A percentile compares a stretch with the other conserved stretches of the same genome.
These are phyloP conservation scores for Pulveroboletus sp. DNA, from an alignment of 768 basidiomycete species.

Conservation along the genomic window DNA sequence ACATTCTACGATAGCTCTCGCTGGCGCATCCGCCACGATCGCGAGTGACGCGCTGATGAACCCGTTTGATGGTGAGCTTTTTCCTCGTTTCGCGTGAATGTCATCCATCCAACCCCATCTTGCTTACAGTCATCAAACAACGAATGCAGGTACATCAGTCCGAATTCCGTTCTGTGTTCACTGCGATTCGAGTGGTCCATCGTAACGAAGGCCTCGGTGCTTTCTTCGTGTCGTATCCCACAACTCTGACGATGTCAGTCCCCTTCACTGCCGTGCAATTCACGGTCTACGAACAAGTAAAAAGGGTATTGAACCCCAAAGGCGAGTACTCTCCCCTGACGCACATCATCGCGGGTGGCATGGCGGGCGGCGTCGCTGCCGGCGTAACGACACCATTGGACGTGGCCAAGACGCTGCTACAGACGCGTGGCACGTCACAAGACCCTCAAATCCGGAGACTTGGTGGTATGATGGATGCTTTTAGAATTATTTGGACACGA, in stretches of 20 bases:
- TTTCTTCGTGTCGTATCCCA: slow-evolving; percentile 98
- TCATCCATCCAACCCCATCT: slow-evolving; percentile 11
- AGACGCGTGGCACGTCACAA: slow-evolving; percentile 87
- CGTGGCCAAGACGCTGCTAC: slow-evolving; percentile 95
- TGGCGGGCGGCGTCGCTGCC: slow-evolving; percentile 91
- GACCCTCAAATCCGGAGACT: slow-evolving; percentile 83
- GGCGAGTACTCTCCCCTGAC: slow-evolving; percentile 89
- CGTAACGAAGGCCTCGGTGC: slow-evolving; percentile 80
- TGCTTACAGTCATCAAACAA: slow-evolving; percentile 90
- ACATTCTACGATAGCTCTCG: slow-evolving; percentile 58
- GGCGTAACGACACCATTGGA: slow-evolving; percentile 96
- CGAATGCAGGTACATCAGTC: slow-evolving; percentile 98
- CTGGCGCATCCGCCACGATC: slow-evolving; percentile 92
- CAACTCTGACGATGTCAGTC: slow-evolving; percentile 92
- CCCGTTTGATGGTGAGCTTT: slow-evolving; percentile 88
- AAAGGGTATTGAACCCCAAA: slow-evolving; percentile 78
- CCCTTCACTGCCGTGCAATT: slow-evolving; percentile 99
- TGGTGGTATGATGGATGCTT: slow-evolving; percentile 82
- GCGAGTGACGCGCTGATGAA: slow-evolving; percentile 98
- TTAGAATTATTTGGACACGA: slow-evolving; percentile 80
- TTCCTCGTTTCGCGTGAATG: slow-evolving; percentile 1
- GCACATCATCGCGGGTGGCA: slow-evolving; percentile 87
- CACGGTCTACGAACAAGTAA: slow-evolving; percentile 92
- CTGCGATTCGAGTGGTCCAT: slow-evolving; percentile 85
- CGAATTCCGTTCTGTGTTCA: slow-evolving; percentile 78